Conservation (phyloP, 2,329 filamentous ascomycete species). For the Aspergillus ochraceus region DNA sequence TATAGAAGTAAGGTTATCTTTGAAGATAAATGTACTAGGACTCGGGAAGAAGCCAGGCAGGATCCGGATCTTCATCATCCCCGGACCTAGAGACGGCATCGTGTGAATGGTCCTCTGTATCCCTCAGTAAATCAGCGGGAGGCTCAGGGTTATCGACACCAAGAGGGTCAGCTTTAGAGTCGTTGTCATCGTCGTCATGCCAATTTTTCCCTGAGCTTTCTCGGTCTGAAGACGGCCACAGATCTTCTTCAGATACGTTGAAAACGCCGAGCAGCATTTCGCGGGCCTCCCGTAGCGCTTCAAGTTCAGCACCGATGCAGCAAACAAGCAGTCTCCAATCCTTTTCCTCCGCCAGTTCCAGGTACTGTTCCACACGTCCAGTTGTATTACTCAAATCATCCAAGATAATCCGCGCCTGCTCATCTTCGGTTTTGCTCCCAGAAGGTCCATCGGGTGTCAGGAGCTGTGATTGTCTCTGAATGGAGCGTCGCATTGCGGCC, state of each 20-base stretch:
- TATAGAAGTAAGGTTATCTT: background rate
- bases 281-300: slow-evolving; percentile 50
- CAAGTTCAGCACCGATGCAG: slow-evolving; percentile 62
- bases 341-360: slow-evolving; percentile 52
- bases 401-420: slow-evolving; percentile 36
- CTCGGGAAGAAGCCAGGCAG: slow-evolving; percentile 42
- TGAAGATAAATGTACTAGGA: slow-evolving; percentile 5
- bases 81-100: slow-evolving; percentile 30
- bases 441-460: slow-evolving; percentile 11
- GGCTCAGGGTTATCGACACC: slow-evolving; percentile 35
- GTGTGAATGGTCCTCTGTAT: slow-evolving; percentile 23
- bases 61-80: slow-evolving; percentile 44
- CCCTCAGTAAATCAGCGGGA: slow-evolving; percentile 37
- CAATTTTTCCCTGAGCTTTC: slow-evolving; percentile 5
- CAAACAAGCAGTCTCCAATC: slow-evolving; percentile 63
- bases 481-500: slow-evolving; percentile 33
- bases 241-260: slow-evolving; percentile 23
- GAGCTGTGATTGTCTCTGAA: slow-evolving; percentile 24
- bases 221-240: slow-evolving; percentile 9
- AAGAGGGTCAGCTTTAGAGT: slow-evolving; percentile 19
- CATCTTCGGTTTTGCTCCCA: slow-evolving; percentile 19
- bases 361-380: slow-evolving; percentile 48
- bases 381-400: slow-evolving; percentile 50
- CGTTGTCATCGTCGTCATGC: slow-evolving; percentile 1
- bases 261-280: slow-evolving; percentile 37